Evolutionary conservation across 2,329 filamentous ascomycete genomes (phyloP), one percentile per base, ranked within the genome.

Genomic region (Talaromyces sp.): DNA sequence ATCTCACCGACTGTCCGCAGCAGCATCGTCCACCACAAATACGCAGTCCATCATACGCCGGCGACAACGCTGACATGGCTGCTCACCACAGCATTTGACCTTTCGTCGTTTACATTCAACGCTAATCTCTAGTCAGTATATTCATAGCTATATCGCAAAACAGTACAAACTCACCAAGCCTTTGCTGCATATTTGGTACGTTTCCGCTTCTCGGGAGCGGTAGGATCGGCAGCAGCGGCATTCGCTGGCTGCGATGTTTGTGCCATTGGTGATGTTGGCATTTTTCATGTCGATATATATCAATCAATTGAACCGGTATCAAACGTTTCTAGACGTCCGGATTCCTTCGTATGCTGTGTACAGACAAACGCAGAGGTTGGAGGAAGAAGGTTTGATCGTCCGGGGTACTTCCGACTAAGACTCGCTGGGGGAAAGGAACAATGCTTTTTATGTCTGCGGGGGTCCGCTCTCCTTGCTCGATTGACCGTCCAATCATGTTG

Each of bases 21-120:
- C 14, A 33, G 35, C 89, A 75, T 87, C 89, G 72, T 89, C 89
- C 14, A 87, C 84, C 6, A 87, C 83, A 77, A 90, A 90, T 52
- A 89, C 79, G 72, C 88, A 90, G 67, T 84, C 77, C 19, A 90
- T 81, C 70, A 86, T 87, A 75, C 90, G 86, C 16, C 71, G 69
- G 3, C 60, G 86, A 71, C 89, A 91, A 64, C 89, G 82, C 66
- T 87, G 84, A 69, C 89, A 91, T 1, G 87, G 86, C 0, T 84
- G 85, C 70, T 90, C 86, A 67, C 89, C 89, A 75, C 90, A 90
- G 77, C 89, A 91, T 75, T 90, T 90, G 72, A 91, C 87, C 76
- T 91, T 91, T 65, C 89, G 86, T n/a, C 89, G 82, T 71, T 91
- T 91, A 76, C 89, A 91, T 73, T 90, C 88, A 72, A 90, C 91